Conservation (phyloP, 2,329 filamentous ascomycete species). For the Diaporthe nobilis region DNA sequence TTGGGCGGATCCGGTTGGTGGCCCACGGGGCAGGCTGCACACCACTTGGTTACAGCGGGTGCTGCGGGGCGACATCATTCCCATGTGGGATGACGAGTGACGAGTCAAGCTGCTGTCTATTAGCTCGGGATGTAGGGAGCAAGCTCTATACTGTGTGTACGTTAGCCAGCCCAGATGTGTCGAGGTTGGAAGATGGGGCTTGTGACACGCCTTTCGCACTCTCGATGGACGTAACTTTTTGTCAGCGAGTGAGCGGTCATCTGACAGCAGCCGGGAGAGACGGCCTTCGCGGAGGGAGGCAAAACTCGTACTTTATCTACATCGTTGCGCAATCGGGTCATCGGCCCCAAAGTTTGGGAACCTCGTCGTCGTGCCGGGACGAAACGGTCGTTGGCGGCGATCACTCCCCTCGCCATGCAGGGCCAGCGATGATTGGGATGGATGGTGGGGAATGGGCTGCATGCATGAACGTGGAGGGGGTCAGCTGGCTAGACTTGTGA, state of each 20-base stretch:
- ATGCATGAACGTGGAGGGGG: slow-evolving; percentile 38
- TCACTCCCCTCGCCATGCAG: slow-evolving; percentile 20
- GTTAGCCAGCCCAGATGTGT: slow-evolving; percentile 5
- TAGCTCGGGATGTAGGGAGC: slow-evolving; percentile 5
- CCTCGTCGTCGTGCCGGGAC: slow-evolving; percentile 6
- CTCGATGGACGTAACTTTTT: neutral
- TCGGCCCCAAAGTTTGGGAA: neutral
- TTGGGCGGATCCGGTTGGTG: slow-evolving; percentile 35
- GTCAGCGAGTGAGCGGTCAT: neutral
- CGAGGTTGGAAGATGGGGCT: slow-evolving; percentile 10
- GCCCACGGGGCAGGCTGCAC: slow-evolving; percentile 27
- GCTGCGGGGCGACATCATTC: slow-evolving; percentile 32
- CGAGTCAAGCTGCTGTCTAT: slow-evolving; percentile 32
- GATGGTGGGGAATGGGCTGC: slow-evolving; percentile 31
- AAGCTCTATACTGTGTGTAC: slow-evolving; percentile 21
- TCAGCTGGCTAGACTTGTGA: slow-evolving; percentile 36
- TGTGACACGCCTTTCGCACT: slow-evolving; percentile 6
- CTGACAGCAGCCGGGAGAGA: slow-evolving; percentile 9
- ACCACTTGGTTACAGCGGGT: slow-evolving; percentile 27
- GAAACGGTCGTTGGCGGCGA: slow-evolving; percentile 34
- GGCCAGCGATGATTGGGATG: slow-evolving; percentile 33
- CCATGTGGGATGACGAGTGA: slow-evolving; percentile 37
- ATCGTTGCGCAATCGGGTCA: slow-evolving; percentile 13
- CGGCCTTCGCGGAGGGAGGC: neutral
- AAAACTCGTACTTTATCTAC: slow-evolving; percentile 16